phyloP scores from a whole-genome alignment of 495 filamentous ascomycete genomes.

The Pyrenula aspistea region DNA sequence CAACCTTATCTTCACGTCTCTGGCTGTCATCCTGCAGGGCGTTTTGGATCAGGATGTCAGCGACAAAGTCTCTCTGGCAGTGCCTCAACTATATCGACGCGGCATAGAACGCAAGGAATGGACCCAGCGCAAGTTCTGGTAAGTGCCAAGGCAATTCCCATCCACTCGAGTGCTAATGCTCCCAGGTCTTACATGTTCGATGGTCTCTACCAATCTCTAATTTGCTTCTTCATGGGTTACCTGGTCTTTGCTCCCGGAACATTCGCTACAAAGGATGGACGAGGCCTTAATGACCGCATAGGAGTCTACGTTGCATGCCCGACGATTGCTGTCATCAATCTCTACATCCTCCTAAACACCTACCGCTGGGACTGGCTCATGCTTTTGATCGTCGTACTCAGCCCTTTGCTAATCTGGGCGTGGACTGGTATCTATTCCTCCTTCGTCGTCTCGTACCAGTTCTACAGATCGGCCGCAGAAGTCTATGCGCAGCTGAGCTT shows the following conservation, averaged over 20 bases:
- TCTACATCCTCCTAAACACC: slow-evolving; percentile 90
- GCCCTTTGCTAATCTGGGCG: slow-evolving; percentile 80
- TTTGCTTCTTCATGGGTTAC: slow-evolving; percentile 88
- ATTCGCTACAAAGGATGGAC: slow-evolving; percentile 56
- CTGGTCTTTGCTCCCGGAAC: slow-evolving; percentile 57
- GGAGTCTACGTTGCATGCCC: slow-evolving; percentile 74
- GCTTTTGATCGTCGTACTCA: slow-evolving; percentile 64
- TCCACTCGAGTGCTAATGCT: slow-evolving; percentile 3
- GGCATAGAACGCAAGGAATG: slow-evolving; percentile 96
- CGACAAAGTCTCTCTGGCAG: slow-evolving; percentile 84
- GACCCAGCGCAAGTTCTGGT: slow-evolving; percentile 97
- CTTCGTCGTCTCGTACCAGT: slow-evolving; percentile 48
- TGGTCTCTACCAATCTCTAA: slow-evolving; percentile 86
- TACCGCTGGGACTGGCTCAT: slow-evolving; percentile 98
- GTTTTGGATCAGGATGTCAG: slow-evolving; percentile 96
- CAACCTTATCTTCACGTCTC: slow-evolving; percentile 93
- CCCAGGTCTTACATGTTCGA: slow-evolving; percentile 87
- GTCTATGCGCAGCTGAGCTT: slow-evolving; percentile 72
- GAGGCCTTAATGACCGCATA: slow-evolving; percentile 67
- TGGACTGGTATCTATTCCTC: slow-evolving; percentile 92
- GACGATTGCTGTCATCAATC: slow-evolving; percentile 70
- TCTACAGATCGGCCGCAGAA: slow-evolving; percentile 68
- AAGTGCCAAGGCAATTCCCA: slow-evolving; percentile 14
- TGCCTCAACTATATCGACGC: slow-evolving; percentile 89
- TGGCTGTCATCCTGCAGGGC: slow-evolving; percentile 92